Conservation (phyloP, 148 eudicot species). For the Rhododendron ovatum region DNA sequence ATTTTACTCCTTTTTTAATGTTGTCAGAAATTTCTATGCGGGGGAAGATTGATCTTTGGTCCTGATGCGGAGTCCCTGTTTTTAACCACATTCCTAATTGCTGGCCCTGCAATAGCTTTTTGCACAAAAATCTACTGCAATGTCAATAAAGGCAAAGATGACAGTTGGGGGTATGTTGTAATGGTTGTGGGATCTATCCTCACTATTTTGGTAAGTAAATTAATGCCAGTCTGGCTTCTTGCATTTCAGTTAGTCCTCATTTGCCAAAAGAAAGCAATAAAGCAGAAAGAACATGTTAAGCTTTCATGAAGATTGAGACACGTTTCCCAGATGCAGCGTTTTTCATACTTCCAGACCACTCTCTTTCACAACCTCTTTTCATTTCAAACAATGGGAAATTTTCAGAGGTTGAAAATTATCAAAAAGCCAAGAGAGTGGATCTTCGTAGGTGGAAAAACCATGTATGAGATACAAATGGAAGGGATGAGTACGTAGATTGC, state of each 20-base stretch:
- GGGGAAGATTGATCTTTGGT: slow-evolving; percentile 88
- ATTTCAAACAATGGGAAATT: background rate
- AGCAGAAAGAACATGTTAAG: background rate
- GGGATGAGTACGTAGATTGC: background rate
- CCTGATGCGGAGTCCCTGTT: slow-evolving; percentile 76
- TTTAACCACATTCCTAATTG: slow-evolving; percentile 64
- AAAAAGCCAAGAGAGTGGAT: background rate
- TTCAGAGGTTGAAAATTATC: background rate
- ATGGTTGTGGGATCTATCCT: slow-evolving; percentile 49
- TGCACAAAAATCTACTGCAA: slow-evolving; percentile 43
- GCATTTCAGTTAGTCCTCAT: background rate
- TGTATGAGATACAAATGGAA: background rate
- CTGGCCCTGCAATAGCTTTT: slow-evolving; percentile 64
- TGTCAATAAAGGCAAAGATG: slow-evolving; percentile 24
- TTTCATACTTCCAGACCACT: background rate
- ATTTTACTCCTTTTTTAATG: slow-evolving; percentile 6
- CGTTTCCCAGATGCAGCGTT: background rate
- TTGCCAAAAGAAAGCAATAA: background rate
- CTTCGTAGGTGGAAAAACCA: background rate
- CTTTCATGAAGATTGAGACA: background rate
- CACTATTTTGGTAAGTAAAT: slow-evolving; percentile 60
- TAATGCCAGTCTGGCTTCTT: background rate
- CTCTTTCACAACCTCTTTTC: background rate
- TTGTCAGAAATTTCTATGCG: slow-evolving; percentile 63
- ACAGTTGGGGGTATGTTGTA: slow-evolving; percentile 45